Base-by-base conservation (phyloP, 2,329 filamentous ascomycete genomes). In the Aphanocladium album region DNA sequence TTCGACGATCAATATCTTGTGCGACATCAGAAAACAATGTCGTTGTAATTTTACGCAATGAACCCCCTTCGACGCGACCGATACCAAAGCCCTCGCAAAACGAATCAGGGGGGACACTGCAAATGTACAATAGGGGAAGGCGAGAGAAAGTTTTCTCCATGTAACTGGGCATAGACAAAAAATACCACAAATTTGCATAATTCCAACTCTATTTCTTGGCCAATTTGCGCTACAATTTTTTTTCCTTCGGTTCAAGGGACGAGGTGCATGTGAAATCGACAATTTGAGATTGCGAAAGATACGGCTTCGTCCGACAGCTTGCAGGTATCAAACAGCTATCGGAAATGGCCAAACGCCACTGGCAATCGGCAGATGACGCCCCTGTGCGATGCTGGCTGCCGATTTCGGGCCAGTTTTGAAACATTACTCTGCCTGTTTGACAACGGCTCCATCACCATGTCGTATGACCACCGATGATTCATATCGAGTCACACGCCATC, bases 141-240 rank as follows among this genome's bases (percentile, higher is more conserved):
- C 16, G 14, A 16, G 21, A 25, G 53, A 53, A 17, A 14, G n/a
- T 53, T 41, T 30, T 30, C 7, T 39, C 27, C 37, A 17, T 27
- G 27, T 37, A 60, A 16, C 16, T 14, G 39, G 57, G 57, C 49
- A 60, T 60, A 60, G 57, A 60, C 57, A 47, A 54, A 60, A 54
- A 53, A 54, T 37, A 53, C 37, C 27, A 60, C 39, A 16, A 37
- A 45, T 21, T 16, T 53, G 39, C 39, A 54, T 25, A 60, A 46
- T 53, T 37, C 5, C 41, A 46, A 21, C 12, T 35, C 16, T 39
- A 45, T 45, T 19, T 37, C 17, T 7, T 53, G 2, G 23, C 27
- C 25, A 33, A 43, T 30, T n/a, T 8, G 11, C n/a, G n/a, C n/a
- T n/a, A n/a, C n/a, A 35, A 6, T 35, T 35, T 35, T 12, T 35